These are phyloP conservation scores for Thecaphora frezii DNA, from an alignment of 1,284 basidiomycete species.

Conservation along the genomic window DNA sequence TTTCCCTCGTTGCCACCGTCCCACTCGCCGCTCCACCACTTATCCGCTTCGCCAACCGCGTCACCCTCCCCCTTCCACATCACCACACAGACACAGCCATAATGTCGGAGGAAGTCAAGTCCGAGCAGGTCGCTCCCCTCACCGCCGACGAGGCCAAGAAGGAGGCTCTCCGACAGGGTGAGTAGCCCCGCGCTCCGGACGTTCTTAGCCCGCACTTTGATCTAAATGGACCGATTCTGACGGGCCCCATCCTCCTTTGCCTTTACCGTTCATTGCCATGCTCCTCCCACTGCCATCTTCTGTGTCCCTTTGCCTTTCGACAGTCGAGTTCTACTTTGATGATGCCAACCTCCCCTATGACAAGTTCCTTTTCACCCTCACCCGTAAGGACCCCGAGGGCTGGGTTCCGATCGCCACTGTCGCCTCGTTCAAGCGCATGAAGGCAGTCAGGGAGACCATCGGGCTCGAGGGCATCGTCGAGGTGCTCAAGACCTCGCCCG, in stretches of 20 bases:
- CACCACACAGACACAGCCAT: too few species aligned
- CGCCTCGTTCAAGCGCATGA: conserved; percentile 94
- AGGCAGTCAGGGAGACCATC: conserved; percentile 61
- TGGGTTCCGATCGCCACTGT: conserved; percentile 89
- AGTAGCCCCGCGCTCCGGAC: not conserved
- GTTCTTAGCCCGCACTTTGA: too few species aligned
- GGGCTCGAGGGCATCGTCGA: conserved; percentile 44
- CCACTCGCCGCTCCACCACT: too few species aligned
- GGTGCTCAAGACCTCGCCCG: conserved; percentile 32
- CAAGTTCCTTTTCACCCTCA: conserved; percentile 80
- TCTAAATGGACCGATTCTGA: too few species aligned
- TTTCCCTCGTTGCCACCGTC: too few species aligned
- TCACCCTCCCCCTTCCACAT: too few species aligned
- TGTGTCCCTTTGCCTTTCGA: not conserved
- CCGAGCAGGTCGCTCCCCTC: conserved; percentile 7
- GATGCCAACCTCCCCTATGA: conserved; percentile 89
- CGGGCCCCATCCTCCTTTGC: too few species aligned
- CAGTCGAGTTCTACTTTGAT: conserved; percentile 95
- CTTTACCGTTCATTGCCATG: not conserved
- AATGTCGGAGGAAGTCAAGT: too few species aligned
- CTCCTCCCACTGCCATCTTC: not conserved
- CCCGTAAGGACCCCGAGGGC: conserved; percentile 63
- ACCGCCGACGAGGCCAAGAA: conserved; percentile 41
- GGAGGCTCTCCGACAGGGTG: conserved; percentile 41
- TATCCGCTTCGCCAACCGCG: too few species aligned